Conservation (phyloP, 805 yeast species). For the Candida argentea region DNA sequence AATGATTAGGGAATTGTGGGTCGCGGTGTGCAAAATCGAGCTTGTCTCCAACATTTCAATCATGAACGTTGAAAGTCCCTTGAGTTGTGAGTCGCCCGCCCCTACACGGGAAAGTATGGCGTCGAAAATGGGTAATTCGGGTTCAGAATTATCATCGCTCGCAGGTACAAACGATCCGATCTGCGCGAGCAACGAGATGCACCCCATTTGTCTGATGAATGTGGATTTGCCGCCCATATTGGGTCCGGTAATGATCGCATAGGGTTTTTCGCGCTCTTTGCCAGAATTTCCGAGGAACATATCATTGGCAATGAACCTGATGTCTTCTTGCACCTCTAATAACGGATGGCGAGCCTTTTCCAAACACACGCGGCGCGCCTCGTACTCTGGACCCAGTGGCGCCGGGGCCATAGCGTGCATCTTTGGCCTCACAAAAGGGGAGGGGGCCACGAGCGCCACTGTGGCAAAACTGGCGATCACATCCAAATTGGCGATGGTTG, state of each 20-base stretch:
- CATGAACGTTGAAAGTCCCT: conserved; percentile 94
- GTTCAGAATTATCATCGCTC: conserved; percentile 29
- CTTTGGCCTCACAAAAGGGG: conserved; percentile 67
- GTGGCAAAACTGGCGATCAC: conserved; percentile 82
- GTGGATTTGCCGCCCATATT: conserved; percentile 98
- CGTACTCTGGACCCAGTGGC: conserved; percentile 11
- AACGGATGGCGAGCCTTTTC: conserved; percentile 91
- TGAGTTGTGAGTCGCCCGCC: conserved; percentile 94
- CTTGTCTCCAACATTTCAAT: conserved; percentile 95
- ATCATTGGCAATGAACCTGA: conserved; percentile 87
- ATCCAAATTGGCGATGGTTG: conserved; percentile 64
- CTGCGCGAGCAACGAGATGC: conserved; percentile 77
- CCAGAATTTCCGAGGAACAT: conserved; percentile 43
- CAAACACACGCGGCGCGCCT: conserved; percentile 41
- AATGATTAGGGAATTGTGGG: conserved; percentile 68
- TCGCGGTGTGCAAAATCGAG: conserved; percentile 71
- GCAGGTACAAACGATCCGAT: conserved; percentile 82
- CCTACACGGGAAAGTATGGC: conserved; percentile 96
- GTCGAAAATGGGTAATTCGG: conserved; percentile 79
- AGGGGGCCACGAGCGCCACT: conserved; percentile 67
- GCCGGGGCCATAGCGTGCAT: conserved; percentile 43
- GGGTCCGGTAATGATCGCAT: conserved; percentile 86
- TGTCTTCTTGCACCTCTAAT: conserved; percentile 83
- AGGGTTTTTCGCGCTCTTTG: conserved; percentile 41
- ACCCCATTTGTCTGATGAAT: conserved; percentile 83